Base-by-base conservation (phyloP, 768 basidiomycete genomes). In the Cyclocybe cylindracea region DNA sequence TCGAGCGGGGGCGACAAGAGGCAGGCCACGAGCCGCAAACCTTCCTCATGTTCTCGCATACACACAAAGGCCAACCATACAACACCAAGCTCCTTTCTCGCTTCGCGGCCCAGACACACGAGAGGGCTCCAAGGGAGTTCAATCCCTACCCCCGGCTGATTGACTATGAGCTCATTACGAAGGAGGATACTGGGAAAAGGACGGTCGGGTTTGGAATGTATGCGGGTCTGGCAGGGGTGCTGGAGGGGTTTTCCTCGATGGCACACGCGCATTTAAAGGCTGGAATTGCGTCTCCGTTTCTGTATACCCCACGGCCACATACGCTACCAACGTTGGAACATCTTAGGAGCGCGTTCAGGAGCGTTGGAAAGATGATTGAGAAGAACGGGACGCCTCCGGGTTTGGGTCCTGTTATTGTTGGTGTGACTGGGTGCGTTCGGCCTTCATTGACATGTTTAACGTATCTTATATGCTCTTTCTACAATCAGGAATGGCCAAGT, bases 41-140 rank as follows among this genome's bases (percentile, higher is more conserved):
- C 1, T 87, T 94, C 59, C 69, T 95, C 49, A 93, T 94, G 86
- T 96, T 97, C 78, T 93, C 89, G 31, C 94, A 95, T 65, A 95
- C 94, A 0, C 81, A 83, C 48, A 96, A 95, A 67, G 90, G 89
- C 0, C 91, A 96, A 67, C 67, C 75, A 5, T 95, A 95, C 69
- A 97, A 96, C 61, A 90, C 87, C 63, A 81, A 85, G 0, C 71
- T 97, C 0, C 76, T 97, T 2, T 75, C 85, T 0, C 75, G 78
- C 46, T 92, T 89, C 65, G 68, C 87, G 7, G 68, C 64, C 2
- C 56, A 54, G 6, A 40, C 50, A 13, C 46, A 53, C 7, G 33
- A 48, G 13, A 35, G 37, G 9, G 44, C 56, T 24, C 24, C 24
- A 5, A 24, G 24, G 24, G 24, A 24, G 24, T 24, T 24, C 11